Percentiles rank a stretch among this genome's conserved stretches.
These are phyloP conservation scores for Fomitopsis pinicola DNA, from an alignment of 1,284 basidiomycete genomes.

Conservation along the genomic window DNA sequence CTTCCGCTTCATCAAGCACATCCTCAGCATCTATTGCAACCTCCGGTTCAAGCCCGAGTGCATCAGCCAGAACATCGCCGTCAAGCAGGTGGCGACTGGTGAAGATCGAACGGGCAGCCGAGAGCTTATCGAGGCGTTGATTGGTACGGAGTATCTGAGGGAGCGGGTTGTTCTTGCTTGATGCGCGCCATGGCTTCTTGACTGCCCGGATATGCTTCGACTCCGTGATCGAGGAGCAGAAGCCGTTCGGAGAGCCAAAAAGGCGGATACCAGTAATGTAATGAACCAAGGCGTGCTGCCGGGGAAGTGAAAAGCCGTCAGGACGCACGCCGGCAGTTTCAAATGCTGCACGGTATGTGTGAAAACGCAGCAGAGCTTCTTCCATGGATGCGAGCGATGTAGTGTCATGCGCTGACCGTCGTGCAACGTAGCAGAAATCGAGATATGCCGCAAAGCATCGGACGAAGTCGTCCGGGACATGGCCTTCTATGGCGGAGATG, in stretches of 20 bases:
- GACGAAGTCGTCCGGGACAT: conserved; percentile 15
- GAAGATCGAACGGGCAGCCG: background rate
- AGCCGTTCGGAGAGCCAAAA: background rate
- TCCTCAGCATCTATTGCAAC: background rate
- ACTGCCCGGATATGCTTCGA: conserved; percentile 2
- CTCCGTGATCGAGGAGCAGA: conserved; percentile 5
- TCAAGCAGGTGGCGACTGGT: background rate
- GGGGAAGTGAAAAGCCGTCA: conserved; percentile 6
- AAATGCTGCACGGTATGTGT: background rate
- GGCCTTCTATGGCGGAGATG: conserved; percentile 14
- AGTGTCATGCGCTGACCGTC: background rate
- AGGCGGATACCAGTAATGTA: conserved; percentile 3
- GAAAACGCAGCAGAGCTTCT: background rate
- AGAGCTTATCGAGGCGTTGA: no score
- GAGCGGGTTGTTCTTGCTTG: background rate
- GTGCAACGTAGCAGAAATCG: conserved; percentile 21
- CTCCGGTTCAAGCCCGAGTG: background rate
- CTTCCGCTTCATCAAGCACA: no score
- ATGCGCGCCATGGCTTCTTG: background rate
- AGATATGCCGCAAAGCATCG: conserved; percentile 10
- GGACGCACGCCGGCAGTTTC: background rate
- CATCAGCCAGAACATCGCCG: background rate
- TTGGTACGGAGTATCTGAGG: background rate
- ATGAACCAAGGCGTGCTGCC: conserved; percentile 11
- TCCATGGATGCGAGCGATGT: conserved; percentile 2